Evolutionary conservation across 73 alveolate species (phyloP).

Genomic region (Uronychia setigera): DNA sequence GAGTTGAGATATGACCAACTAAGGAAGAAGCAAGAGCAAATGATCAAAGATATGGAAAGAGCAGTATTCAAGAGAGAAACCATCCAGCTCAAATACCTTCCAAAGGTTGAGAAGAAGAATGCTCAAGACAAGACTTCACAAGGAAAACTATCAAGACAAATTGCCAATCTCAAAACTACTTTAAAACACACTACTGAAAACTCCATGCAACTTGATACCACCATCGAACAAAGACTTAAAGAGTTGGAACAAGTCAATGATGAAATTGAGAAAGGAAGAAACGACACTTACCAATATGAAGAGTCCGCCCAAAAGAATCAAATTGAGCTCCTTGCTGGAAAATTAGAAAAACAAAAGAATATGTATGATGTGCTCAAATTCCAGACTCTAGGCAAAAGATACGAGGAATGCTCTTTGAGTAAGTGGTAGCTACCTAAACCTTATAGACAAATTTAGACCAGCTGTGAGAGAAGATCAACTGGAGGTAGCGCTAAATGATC

Average conservation of each 20-base stretch:
- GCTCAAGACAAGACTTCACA: conserved; percentile 63
- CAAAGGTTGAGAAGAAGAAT: conserved; percentile 81
- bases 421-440: background rate
- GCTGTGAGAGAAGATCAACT: conserved; percentile 59
- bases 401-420: conserved; percentile 51
- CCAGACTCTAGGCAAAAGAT: conserved; percentile 48
- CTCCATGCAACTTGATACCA: conserved; percentile 74
- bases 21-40: conserved; percentile 91
- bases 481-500: conserved; percentile 44
- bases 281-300: conserved; percentile 34
- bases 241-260: conserved; percentile 64
- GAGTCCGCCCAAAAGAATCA: conserved; percentile 42
- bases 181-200: conserved; percentile 83
- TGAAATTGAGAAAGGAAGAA: conserved; percentile 61
- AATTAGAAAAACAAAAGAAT: conserved; percentile 56
- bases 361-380: conserved; percentile 35
- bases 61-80: conserved; percentile 97
- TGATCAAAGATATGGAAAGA: conserved; percentile 97
- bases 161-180: conserved; percentile 79
- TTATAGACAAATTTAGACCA: conserved; percentile 51
- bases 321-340: conserved; percentile 54
- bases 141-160: conserved; percentile 76
- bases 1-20: conserved; percentile 90
- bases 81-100: conserved; percentile 91
- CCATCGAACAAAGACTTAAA: conserved; percentile 64